Evolutionary conservation across 352 stramenopile species (phyloP).

Genomic region (Phytophthora nicotianae): DNA sequence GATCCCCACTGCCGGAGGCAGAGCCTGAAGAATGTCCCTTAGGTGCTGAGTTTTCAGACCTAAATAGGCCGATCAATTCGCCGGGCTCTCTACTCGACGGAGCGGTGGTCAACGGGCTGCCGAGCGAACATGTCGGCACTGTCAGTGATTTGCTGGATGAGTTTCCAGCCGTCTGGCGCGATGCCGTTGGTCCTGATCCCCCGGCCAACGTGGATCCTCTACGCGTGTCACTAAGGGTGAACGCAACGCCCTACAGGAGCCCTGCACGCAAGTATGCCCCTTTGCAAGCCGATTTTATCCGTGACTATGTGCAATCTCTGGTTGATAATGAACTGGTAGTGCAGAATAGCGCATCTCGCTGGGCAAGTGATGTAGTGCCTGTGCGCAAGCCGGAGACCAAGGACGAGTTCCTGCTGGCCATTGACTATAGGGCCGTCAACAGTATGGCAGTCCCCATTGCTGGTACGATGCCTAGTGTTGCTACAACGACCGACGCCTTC

Average conservation of each 20-base stretch:
- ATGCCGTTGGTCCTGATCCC: not conserved
- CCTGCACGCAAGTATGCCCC: constrained; percentile 9
- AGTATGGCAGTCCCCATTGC: constrained; percentile 8
- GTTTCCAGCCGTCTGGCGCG: constrained; percentile 6
- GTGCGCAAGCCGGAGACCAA: not conserved
- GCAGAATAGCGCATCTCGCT: constrained; percentile 9
- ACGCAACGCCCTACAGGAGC: not conserved
- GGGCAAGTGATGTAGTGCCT: constrained; percentile 3
- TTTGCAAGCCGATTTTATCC: constrained; percentile 7
- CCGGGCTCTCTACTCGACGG: not conserved
- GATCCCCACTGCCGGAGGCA: not conserved
- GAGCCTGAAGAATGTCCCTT: constrained; percentile 6
- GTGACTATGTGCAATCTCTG: constrained; percentile 9
- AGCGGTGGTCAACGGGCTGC: not conserved
- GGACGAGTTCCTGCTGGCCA: constrained; percentile 1
- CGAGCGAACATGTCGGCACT: not conserved
- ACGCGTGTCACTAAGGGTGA: not conserved
- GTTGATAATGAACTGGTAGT: constrained; percentile 2
- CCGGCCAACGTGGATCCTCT: constrained; percentile 6
- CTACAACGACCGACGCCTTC: not conserved
- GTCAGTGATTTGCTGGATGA: not conserved
- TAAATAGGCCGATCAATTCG: not conserved
- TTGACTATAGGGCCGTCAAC: constrained; percentile 12
- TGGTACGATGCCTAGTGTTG: constrained; percentile 13
- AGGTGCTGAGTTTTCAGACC: not conserved